Conservation (phyloP, 768 basidiomycete genomes). For the Tephrocybe rancida region DNA sequence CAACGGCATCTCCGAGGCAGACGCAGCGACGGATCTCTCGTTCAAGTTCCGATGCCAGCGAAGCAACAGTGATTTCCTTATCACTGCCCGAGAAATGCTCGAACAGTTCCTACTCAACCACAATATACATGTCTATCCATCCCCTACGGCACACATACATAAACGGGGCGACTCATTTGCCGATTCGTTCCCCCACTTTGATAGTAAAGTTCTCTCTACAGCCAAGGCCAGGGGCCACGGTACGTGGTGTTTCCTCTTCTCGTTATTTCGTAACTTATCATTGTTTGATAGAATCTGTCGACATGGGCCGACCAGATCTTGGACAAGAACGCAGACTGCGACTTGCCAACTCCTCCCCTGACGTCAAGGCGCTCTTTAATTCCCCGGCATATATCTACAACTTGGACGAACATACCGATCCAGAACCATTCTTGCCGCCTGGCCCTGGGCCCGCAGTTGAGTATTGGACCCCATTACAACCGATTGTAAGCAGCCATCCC, state of each 20-base stretch:
- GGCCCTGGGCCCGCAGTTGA: conserved; percentile 50
- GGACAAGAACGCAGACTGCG: conserved; percentile 75
- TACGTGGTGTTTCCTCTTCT: conserved; percentile 24
- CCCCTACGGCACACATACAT: conserved; percentile 76
- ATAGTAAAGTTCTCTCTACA: conserved; percentile 89
- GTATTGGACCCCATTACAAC: conserved; percentile 77
- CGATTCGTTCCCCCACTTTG: conserved; percentile 95
- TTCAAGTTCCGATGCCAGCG: conserved; percentile 97
- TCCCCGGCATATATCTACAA: conserved; percentile 83
- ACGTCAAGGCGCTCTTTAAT: conserved; percentile 95
- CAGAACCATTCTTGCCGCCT: conserved; percentile 55
- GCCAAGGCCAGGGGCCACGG: conserved; percentile 69
- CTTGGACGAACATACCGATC: conserved; percentile 71
- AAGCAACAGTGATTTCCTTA: conserved; percentile 91
- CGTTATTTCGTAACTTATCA: background rate
- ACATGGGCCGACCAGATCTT: conserved; percentile 71
- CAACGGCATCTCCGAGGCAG: conserved; percentile 49
- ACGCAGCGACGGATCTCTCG: conserved; percentile 75
- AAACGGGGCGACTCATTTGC: conserved; percentile 92
- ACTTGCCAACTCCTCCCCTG: conserved; percentile 87
- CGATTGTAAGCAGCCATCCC: conserved; percentile 56
- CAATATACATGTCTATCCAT: conserved; percentile 82
- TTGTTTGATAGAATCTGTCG: conserved; percentile 64
- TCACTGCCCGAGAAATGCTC: conserved; percentile 87
- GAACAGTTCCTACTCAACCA: conserved; percentile 89